These are phyloP conservation scores for Solanum sejunctum DNA, from an alignment of 257 asterid genomes.

Conservation along the genomic window DNA sequence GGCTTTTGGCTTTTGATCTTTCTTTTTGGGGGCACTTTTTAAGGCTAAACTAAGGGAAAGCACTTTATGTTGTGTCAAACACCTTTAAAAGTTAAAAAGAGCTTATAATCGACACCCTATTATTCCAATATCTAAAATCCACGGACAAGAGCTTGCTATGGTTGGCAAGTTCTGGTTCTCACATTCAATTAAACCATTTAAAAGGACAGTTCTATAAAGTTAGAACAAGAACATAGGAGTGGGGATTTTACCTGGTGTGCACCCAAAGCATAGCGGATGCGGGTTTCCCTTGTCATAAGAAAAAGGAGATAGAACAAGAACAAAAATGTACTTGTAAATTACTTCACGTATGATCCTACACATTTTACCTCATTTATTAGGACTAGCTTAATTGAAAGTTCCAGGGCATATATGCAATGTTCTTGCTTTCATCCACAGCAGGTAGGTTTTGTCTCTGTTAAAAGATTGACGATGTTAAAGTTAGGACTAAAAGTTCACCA, in stretches of 20 bases:
- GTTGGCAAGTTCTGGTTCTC: neutral
- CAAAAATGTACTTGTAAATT: neutral
- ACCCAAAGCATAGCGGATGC: no score
- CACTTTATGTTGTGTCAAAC: no score
- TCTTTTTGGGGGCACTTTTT: no score
- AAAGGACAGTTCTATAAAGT: neutral
- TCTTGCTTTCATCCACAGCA: neutral
- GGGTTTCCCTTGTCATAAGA: no score
- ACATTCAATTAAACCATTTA: neutral
- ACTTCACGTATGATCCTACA: no score
- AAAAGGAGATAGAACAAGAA: neutral
- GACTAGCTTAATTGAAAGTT: neutral
- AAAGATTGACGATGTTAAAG: neutral
- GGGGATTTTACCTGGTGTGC: no score
- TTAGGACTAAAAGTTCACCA: neutral
- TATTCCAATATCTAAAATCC: neutral
- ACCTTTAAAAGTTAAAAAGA: no score
- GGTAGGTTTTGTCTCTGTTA: neutral
- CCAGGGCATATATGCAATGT: neutral
- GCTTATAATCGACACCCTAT: no score
- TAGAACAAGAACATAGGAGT: neutral
- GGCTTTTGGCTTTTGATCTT: no score
- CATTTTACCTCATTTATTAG: neutral
- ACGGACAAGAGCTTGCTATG: neutral
- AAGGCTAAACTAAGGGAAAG: no score